Evolutionary conservation across 1,284 basidiomycete species (phyloP).

Genomic region (Paramarasmius palmivorus): DNA sequence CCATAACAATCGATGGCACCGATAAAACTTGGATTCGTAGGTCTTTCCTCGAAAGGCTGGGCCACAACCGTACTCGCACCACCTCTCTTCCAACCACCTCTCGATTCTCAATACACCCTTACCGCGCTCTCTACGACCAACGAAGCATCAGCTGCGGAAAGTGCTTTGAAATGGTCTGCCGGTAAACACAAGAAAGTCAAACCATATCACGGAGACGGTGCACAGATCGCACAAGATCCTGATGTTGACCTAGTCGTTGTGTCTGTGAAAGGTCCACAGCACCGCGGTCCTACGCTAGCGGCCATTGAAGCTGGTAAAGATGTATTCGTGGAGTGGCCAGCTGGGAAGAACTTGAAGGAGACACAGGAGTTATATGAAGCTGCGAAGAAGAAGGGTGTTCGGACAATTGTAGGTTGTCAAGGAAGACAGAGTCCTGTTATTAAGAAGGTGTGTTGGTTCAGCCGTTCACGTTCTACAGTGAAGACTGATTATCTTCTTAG

Average conservation of each 20-base stretch:
- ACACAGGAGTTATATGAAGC: constrained; percentile 30
- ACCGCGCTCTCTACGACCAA: constrained; percentile 29
- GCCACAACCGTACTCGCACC: constrained; percentile 26
- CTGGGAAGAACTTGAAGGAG: constrained; percentile 29
- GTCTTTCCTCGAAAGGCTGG: constrained; percentile 34
- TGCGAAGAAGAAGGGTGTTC: constrained; percentile 31
- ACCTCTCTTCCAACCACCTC: constrained; percentile 19
- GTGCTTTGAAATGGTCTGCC: constrained; percentile 26
- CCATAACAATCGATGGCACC: constrained; percentile 7
- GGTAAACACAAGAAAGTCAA: neutral
- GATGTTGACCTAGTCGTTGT: constrained; percentile 38
- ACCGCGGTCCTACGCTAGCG: constrained; percentile 27
- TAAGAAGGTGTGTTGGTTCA: constrained; percentile 24
- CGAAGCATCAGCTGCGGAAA: constrained; percentile 24
- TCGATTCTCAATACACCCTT: constrained; percentile 23
- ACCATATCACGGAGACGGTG: constrained; percentile 22
- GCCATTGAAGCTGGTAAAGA: constrained; percentile 36
- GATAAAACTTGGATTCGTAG: constrained; percentile 33
- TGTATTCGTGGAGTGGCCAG: constrained; percentile 42
- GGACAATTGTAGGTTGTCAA: constrained; percentile 35
- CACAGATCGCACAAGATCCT: constrained; percentile 29
- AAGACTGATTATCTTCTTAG: constrained; percentile 17
- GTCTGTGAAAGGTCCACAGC: constrained; percentile 29
- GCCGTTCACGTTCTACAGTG: too few relatives aligned
- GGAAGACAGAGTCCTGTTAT: constrained; percentile 25